Percentiles rank a stretch among this genome's conserved stretches.
Conservation (phyloP, 805 yeast genomes). For the Sugiyamaella qingdaonensis region DNA sequence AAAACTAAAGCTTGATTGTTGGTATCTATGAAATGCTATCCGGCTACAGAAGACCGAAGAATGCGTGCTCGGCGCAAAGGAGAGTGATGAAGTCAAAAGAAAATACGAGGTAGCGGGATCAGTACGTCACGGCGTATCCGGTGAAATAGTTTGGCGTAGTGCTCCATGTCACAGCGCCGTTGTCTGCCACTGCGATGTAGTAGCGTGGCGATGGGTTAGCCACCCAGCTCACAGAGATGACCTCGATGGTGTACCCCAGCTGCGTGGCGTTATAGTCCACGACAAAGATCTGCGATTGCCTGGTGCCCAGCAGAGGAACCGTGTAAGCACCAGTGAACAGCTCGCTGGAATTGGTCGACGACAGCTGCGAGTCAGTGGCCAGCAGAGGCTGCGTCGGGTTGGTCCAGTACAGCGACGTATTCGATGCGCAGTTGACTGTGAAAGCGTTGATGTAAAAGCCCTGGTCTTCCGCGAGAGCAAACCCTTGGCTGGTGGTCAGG, state of each 20-base stretch:
- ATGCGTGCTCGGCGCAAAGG: too few species aligned
- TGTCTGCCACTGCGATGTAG: conserved; percentile 7
- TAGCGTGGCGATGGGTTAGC: not conserved
- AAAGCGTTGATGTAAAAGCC: conserved; percentile 3
- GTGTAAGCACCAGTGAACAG: conserved; percentile 5
- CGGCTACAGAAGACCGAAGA: too few species aligned
- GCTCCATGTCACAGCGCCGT: conserved; percentile 12
- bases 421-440: not conserved
- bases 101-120: not conserved
- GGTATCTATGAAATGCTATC: too few species aligned
- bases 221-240: not conserved
- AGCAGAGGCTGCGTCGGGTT: conserved; percentile 9
- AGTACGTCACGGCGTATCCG: conserved; percentile 11
- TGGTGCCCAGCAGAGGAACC: conserved; percentile 1
- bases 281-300: conserved; percentile 2
- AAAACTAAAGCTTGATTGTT: too few species aligned
- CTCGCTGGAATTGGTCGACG: conserved; percentile 1
- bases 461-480: conserved; percentile 1
- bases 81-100: not conserved
- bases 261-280: conserved; percentile 2
- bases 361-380: conserved; percentile 3
- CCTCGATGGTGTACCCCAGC: conserved; percentile 5
- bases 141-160: conserved; percentile 7
- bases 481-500: conserved; percentile 4
- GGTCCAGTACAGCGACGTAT: conserved; percentile 6